Percentiles rank a stretch among this genome's conserved stretches.
phyloP scores from a whole-genome alignment of 2,329 filamentous ascomycete species.

The Alternaria gaisen region DNA sequence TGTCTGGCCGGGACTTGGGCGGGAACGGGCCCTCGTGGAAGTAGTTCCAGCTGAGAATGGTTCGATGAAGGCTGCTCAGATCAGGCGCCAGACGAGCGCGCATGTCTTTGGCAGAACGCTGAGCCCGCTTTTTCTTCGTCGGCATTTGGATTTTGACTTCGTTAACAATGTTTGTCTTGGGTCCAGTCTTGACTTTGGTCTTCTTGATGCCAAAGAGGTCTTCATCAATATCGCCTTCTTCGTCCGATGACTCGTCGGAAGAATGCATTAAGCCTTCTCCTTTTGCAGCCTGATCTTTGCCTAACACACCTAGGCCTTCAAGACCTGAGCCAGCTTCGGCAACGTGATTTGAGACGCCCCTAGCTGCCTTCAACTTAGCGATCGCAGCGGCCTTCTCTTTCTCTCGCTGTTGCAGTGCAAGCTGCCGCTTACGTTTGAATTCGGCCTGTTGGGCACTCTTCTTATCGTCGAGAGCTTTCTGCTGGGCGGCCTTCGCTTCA shows the following conservation, averaged over 20 bases:
- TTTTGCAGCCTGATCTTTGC: constrained; percentile 78
- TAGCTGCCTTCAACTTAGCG: constrained; percentile 70
- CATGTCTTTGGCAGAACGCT: constrained; percentile 90
- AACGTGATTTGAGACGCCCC: constrained; percentile 63
- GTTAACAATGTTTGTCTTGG: constrained; percentile 50
- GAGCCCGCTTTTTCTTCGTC: constrained; percentile 82
- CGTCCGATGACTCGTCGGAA: constrained; percentile 72
- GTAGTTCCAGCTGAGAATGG: constrained; percentile 92
- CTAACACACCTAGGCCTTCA: constrained; percentile 73
- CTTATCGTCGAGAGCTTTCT: constrained; percentile 36
- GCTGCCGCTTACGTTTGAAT: constrained; percentile 77
- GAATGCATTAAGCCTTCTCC: constrained; percentile 92
- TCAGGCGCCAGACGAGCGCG: constrained; percentile 90
- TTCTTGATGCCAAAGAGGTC: constrained; percentile 70
- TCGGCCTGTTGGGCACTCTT: constrained; percentile 49
- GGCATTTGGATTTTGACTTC: constrained; percentile 65
- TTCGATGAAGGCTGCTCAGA: constrained; percentile 82
- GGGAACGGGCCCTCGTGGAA: constrained; percentile 90
- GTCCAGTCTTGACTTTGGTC: constrained; percentile 54
- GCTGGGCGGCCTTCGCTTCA: constrained; percentile 36
- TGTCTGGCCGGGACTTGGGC: constrained; percentile 72
- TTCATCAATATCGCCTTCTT: constrained; percentile 65
- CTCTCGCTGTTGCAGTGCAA: constrained; percentile 77
- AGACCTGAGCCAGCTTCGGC: constrained; percentile 81
- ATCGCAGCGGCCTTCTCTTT: constrained; percentile 76